These are phyloP conservation scores for Teunomyces aglyptinius DNA, from an alignment of 805 yeast genomes.

Conservation along the genomic window DNA sequence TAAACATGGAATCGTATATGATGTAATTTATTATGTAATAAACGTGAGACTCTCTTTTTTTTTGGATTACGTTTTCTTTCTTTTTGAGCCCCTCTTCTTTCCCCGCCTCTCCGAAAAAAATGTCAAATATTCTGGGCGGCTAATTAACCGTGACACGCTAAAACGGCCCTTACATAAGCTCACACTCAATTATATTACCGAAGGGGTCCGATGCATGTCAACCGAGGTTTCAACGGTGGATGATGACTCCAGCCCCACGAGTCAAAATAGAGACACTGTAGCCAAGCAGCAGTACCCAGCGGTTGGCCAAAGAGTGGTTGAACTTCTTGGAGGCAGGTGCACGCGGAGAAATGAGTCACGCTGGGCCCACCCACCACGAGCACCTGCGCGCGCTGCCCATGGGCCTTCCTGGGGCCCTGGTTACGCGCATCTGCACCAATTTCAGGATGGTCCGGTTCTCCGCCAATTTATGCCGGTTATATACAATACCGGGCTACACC, in stretches of 20 bases:
- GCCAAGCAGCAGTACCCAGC: neutral
- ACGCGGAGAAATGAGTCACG: no score
- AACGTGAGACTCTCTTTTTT: neutral
- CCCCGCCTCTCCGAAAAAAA: neutral
- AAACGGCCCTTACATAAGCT: constrained; percentile 1
- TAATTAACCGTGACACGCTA: neutral
- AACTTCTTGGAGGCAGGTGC: no score
- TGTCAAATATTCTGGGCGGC: neutral
- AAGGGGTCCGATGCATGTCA: neutral
- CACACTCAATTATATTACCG: neutral
- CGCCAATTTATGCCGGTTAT: neutral
- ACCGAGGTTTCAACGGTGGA: constrained; percentile 1
- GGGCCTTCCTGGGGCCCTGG: neutral
- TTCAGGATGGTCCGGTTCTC: constrained; percentile 1
- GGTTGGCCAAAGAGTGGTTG: no score
- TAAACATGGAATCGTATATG: neutral
- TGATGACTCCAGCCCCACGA: neutral
- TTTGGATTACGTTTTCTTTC: no score
- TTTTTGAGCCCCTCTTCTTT: neutral
- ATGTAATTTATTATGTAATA: neutral
- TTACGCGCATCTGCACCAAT: neutral
- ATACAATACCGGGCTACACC: neutral
- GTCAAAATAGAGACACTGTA: neutral
- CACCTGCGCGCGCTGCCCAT: no score
- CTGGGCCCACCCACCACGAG: no score